phyloP scores from a whole-genome alignment of 2,329 filamentous ascomycete genomes.

The Trichoderma sp. region DNA sequence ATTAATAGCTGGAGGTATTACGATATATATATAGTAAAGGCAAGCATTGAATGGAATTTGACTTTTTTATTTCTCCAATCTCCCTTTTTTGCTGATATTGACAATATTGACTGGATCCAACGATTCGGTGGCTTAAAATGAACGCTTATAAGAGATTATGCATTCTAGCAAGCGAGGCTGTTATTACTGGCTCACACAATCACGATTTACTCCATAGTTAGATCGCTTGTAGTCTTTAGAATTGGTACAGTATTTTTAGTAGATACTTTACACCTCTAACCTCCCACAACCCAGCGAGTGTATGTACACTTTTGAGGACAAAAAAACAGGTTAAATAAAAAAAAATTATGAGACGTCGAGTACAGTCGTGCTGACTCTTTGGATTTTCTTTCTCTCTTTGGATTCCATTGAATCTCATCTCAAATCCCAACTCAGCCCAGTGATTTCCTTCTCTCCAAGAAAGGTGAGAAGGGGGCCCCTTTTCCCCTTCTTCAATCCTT shows the following conservation, averaged over 20 bases:
- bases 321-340: not conserved
- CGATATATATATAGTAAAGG: constrained; percentile 11
- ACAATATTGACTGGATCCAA: not conserved
- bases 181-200: not conserved
- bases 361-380: too few species aligned
- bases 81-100: not conserved
- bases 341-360: constrained; percentile 1
- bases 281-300: constrained; percentile 13
- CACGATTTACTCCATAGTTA: not conserved
- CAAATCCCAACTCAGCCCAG: not conserved
- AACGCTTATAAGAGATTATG: not conserved
- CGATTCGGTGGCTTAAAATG: not conserved
- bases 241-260: constrained; percentile 17
- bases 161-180: not conserved
- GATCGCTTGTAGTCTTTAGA: not conserved
- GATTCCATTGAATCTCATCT: not conserved
- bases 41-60: not conserved
- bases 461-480: not conserved
- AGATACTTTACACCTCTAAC: constrained; percentile 16
- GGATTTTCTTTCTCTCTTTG: not conserved
- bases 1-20: constrained; percentile 7
- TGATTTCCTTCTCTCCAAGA: not conserved
- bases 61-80: not conserved
- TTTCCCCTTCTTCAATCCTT: not conserved
- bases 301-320: constrained; percentile 18